Evolutionary conservation across 306 rosid genomes (phyloP).

Genomic region (Albizia julibrissin): DNA sequence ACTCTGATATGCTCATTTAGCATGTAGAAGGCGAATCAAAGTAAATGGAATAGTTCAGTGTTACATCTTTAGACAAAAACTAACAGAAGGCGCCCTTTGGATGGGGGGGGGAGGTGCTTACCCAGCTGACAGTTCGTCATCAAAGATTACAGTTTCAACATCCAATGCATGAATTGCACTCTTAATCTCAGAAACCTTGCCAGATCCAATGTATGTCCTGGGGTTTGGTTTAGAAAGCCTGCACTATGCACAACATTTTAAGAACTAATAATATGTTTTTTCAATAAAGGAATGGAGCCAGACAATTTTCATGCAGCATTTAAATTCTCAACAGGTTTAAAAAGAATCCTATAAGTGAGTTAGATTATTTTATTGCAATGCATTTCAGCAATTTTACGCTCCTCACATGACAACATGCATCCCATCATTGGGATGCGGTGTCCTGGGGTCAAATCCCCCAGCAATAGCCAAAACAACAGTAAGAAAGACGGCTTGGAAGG

Average conservation of each 20-base stretch:
- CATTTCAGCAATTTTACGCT: neutral
- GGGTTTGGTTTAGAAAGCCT: constrained; percentile 84
- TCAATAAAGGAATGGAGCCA: neutral
- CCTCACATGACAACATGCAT: neutral
- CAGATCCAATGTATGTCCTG: constrained; percentile 93
- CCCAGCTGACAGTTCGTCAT: constrained; percentile 98
- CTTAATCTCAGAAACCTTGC: constrained; percentile 94
- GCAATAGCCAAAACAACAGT: neutral
- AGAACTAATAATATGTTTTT: constrained; percentile 17
- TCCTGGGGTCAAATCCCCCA: neutral
- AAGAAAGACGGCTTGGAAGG: neutral
- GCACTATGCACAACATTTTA: constrained; percentile 34
- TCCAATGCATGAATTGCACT: constrained; percentile 76
- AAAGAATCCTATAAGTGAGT: neutral
- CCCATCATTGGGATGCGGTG: neutral
- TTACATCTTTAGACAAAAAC: constrained; percentile 16
- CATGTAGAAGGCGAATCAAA: constrained; percentile 4
- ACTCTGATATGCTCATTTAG: neutral
- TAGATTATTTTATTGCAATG: constrained; percentile 1
- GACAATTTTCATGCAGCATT: constrained; percentile 1
- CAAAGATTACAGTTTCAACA: constrained; percentile 87
- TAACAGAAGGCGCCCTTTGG: constrained; percentile 9
- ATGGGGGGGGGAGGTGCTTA: constrained; percentile 25
- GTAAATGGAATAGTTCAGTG: constrained; percentile 30
- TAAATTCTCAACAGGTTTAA: constrained; percentile 1